Base-by-base conservation (phyloP, 805 yeast genomes). In the Helenozyma rhizophorensis region DNA sequence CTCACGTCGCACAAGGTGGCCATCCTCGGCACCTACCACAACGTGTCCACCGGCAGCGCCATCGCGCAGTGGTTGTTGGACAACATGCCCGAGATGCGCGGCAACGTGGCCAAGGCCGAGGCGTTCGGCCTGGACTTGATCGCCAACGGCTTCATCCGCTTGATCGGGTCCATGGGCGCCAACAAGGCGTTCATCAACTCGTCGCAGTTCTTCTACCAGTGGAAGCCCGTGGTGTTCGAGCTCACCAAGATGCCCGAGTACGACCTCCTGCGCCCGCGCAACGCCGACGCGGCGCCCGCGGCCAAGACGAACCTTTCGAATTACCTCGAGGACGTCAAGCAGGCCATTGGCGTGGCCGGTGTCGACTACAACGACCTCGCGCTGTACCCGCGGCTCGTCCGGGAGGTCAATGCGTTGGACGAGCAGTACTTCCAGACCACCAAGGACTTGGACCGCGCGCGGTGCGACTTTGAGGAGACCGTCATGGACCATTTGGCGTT, bases 401-500 rank as follows among this genome's bases (percentile, higher is more conserved):
- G 70, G 23, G 89, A 83, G 24, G 80, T 80, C 7, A 62, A 68
- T 27, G 61, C 60, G 21, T 66, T 83, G 21, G 93, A 86, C 50
- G 48, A 56, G 12, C 65, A 65, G 35, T 60, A 60, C 40, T 72
- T 65, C 36, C 62, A 63, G 27, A 68, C 72, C 32, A 79, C 84
- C 8, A 56, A 62, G 27, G 72, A 70, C 24, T 64, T 84, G 42
- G 96, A 86, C 50, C 65, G 68, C 27, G 56, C 74, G 10, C 69
- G 95, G 37, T 82, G 93, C 54, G 78, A 76, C 28, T 67, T 84
- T 28, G 95, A 87, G 55, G 90, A 83, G 49, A 53, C 72, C 21
- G 67, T 82, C 36, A 72, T 81, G 54, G 89, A 81, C 45, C 89
- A 83, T 50, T 62, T 81, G 31, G 59, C 78, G 14, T 84, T 81